Conservation (phyloP, 2,329 filamentous ascomycete species). For the Pyricularia pennisetigena region DNA sequence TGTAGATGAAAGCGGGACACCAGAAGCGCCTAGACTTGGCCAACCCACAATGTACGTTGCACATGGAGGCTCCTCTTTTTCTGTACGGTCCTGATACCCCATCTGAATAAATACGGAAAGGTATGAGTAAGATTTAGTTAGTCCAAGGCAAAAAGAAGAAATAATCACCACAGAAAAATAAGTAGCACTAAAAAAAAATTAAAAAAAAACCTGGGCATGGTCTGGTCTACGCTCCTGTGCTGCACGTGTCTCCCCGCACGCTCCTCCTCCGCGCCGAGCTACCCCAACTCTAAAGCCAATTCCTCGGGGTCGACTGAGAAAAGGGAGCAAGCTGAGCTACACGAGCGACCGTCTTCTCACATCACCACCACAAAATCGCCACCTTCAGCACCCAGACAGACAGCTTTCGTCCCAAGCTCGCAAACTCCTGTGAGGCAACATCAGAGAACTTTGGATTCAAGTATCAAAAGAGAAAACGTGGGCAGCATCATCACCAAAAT, state of each 20-base stretch:
- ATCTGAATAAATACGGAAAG: not conserved
- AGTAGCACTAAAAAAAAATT: not conserved
- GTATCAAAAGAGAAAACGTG: not conserved
- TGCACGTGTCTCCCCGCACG: not conserved
- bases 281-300: not conserved
- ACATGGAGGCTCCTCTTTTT: not conserved
- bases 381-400: not conserved
- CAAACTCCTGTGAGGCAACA: not conserved
- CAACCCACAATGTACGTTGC: not conserved
- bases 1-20: not conserved
- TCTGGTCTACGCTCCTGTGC: not conserved
- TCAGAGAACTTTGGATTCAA: too few relatives aligned
- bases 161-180: not conserved
- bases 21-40: not conserved
- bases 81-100: not conserved
- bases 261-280: not conserved
- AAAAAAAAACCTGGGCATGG: not conserved
- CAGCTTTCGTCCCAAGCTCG: not conserved
- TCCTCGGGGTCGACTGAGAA: not conserved
- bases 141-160: not conserved
- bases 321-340: not conserved
- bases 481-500: slow-evolving; percentile 2
- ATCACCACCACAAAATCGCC: not conserved
- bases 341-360: not conserved
- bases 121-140: not conserved